Conservation (phyloP, 1,284 basidiomycete species). For the Bondarzewia mesenterica region DNA sequence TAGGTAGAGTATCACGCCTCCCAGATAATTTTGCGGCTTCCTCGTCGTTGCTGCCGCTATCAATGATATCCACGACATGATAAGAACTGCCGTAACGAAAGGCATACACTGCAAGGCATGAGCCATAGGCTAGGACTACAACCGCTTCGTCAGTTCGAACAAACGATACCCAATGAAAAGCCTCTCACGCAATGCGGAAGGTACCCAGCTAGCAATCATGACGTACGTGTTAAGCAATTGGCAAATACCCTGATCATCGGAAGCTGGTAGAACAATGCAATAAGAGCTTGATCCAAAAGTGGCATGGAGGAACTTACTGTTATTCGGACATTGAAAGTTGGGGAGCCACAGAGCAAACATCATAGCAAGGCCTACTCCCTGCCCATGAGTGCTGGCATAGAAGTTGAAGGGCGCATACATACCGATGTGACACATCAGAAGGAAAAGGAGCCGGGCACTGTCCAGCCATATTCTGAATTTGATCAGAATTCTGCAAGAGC, state of each 20-base stretch:
- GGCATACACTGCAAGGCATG: conserved; percentile 11
- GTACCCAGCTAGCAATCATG: conserved; percentile 45
- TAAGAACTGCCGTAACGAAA: conserved; percentile 5
- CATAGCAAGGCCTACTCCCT: conserved; percentile 34
- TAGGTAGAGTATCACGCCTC: neutral
- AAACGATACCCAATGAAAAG: neutral
- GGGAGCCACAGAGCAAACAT: conserved; percentile 35
- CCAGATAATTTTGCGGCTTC: neutral
- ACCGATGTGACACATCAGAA: conserved; percentile 45
- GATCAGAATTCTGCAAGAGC: conserved; percentile 33
- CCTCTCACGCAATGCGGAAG: conserved; percentile 42
- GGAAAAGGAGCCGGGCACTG: conserved; percentile 39
- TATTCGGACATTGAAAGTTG: conserved; percentile 33
- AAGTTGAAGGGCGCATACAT: conserved; percentile 8
- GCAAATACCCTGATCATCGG: conserved; percentile 38
- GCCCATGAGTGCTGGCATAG: neutral
- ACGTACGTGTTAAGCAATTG: conserved; percentile 41
- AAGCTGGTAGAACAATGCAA: conserved; percentile 25
- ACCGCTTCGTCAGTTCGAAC: neutral
- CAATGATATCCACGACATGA: neutral
- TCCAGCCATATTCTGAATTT: conserved; percentile 52
- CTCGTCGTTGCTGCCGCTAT: neutral
- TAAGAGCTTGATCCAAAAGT: neutral
- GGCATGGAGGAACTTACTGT: conserved; percentile 24
- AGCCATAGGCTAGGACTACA: conserved; percentile 15